Evolutionary conservation across 192 early-diverging fungal species (phyloP), one percentile per base, ranked within the genome.

Genomic region (Backusella tuberculispora): DNA sequence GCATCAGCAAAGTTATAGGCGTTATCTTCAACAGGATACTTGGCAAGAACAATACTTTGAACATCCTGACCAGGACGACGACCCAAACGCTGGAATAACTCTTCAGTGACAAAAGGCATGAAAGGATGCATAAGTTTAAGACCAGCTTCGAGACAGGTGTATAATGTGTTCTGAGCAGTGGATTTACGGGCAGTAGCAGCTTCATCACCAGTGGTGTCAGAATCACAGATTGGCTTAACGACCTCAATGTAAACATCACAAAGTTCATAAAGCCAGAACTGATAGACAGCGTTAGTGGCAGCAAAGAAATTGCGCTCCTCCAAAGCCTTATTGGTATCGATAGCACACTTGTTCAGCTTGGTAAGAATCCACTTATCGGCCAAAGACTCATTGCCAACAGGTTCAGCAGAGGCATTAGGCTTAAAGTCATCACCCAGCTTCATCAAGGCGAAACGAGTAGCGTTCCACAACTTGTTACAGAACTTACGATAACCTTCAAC

Each of bases 381-480:
- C 26, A 97, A 82, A 4, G 94, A 92, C 81, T 95, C 95, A 46
- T 86, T 85, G n/a, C 95, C 95, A 56, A 92, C 91, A 38, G 79
- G 82, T 76, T 80, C 38, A 37, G 50, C 19, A 38, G 84, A 78
- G 24, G 88, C 70, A 24, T 75, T 78, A 3, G 96, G 96, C 77
- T 87, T 88, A 82, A 95, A 99, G 66, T 92, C 90, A 19, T 87
- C 89, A n/a, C 94, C 96, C 17, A 99, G 88, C 88, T 98, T 98
- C 87, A 95, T 91, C 63, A 96, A 77, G n/a, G 94, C 96, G 85
- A 99, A 97, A 70, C 93, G 92, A 37, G 95, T 96, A 1, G 97
- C 98, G 79, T 98, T 98, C 98, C 98, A 99, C 40, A 99, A 83
- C 90, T 99, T 99, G 90, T 98, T 99, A 85, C 97, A 99, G 92